Evolutionary conservation across 176 grass and related monocot genomes (phyloP), one percentile per base, ranked within the genome.

Genomic region (Rhipidocladum racemiflorum): DNA sequence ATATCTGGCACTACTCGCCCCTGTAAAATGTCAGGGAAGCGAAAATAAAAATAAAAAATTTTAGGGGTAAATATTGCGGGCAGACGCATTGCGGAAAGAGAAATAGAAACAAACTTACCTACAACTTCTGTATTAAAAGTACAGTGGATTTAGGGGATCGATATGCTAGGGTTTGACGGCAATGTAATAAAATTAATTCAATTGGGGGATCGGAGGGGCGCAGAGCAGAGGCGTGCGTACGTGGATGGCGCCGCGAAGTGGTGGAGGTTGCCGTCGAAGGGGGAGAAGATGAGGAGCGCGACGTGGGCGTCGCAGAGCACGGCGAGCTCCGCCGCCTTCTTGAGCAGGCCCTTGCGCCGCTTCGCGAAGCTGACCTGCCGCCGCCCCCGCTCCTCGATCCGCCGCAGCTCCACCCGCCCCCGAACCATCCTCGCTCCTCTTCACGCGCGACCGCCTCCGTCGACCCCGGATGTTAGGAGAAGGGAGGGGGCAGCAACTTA

Each of bases 291-390:
- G 57, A 83, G 38, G 56, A 83, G 57, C 9, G 14, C 70, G 57
- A 83, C 81, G 57, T 74, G 14, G 56, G 78, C 64, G 23, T 69
- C 77, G 77, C 64, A 81, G n/a, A 69, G 78, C 48, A 81, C 34
- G 49, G 34, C 46, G n/a, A 81, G 78, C 78, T 81, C 65, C 78
- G 40, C 35, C 35, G 49, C 78, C 49, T 81, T 81, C 65, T 81
- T 81, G 28, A 69, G 34, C 65, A 70, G 32, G 2, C 35, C 78
- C 9, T 49, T 36, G 5, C 43, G 81, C 14, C 56, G 28, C 81
- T 74, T 83, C 28, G 39, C 14, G 13, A 83, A 83, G 81, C 81
- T 60, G 49, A 83, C 60, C 81, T 61, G 40, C 29, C 81, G 81
- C 7, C 69, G 53, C 69, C 27, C 59, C 21, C 45, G 68, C 12